Evolutionary conservation across 345 rosid genomes (phyloP).

Genomic region (Cardamine chenopodiifolia): DNA sequence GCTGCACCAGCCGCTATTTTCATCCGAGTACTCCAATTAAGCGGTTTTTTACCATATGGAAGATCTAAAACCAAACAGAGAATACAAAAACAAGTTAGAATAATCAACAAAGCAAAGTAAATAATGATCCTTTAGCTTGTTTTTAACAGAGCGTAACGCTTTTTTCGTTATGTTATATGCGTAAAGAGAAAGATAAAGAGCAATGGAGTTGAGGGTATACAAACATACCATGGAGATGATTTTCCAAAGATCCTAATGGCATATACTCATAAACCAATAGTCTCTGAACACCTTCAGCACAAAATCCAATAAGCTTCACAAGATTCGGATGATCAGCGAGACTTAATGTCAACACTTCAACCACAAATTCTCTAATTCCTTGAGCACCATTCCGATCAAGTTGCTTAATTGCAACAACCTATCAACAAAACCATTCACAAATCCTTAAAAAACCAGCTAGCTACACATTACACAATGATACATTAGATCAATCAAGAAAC

Average conservation of each 20-base stretch:
- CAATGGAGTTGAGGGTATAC: not conserved
- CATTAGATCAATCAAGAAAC: not conserved
- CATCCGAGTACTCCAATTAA: slow-evolving; percentile 77
- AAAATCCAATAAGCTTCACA: slow-evolving; percentile 79
- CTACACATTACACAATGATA: not conserved
- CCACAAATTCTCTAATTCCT: slow-evolving; percentile 77
- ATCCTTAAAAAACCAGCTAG: not conserved
- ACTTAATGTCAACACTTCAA: slow-evolving; percentile 75
- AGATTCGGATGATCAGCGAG: slow-evolving; percentile 75
- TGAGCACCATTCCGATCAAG: slow-evolving; percentile 76
- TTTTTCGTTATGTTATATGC: not conserved
- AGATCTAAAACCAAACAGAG: slow-evolving; percentile 48
- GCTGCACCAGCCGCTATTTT: slow-evolving; percentile 86
- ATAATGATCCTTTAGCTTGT: not conserved
- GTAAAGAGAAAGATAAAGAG: not conserved
- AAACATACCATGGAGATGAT: slow-evolving; percentile 65
- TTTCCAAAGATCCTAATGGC: slow-evolving; percentile 79
- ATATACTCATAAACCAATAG: slow-evolving; percentile 79
- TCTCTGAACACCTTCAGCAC: slow-evolving; percentile 83
- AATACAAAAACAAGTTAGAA: not conserved
- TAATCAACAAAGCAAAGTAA: too few relatives aligned
- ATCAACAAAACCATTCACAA: not conserved
- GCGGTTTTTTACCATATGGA: slow-evolving; percentile 46
- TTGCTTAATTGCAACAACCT: slow-evolving; percentile 89
- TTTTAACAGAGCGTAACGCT: not conserved